Evolutionary conservation across 768 basidiomycete species (phyloP).

Genomic region (Gloeopeniophorella convolvens): DNA sequence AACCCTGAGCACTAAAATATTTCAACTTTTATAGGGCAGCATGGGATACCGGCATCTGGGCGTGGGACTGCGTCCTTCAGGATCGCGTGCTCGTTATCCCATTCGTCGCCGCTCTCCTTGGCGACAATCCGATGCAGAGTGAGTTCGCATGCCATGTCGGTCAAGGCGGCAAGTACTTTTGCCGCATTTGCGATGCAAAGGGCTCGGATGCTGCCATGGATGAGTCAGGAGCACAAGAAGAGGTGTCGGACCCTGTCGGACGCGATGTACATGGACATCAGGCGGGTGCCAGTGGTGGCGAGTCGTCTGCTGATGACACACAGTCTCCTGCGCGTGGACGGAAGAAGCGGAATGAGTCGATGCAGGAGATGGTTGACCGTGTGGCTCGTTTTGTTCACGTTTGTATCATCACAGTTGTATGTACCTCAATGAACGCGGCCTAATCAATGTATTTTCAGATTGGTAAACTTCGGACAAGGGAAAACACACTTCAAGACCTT

Average conservation of each 20-base stretch:
- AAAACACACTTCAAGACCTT: not conserved
- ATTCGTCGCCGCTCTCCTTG: constrained; percentile 23
- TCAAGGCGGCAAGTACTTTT: constrained; percentile 33
- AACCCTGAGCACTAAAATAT: not conserved
- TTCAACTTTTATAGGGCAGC: constrained; percentile 16
- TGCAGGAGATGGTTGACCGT: not conserved
- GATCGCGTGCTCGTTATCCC: constrained; percentile 18
- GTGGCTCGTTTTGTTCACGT: not conserved
- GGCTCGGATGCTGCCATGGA: constrained; percentile 7
- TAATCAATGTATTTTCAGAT: too few relatives aligned
- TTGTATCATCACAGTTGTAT: too few relatives aligned
- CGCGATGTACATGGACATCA: too few relatives aligned
- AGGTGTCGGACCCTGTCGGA: too few relatives aligned
- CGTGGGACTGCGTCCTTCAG: constrained; percentile 29
- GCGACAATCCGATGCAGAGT: constrained; percentile 43
- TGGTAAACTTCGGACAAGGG: not conserved
- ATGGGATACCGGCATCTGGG: constrained; percentile 32
- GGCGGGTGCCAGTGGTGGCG: too few relatives aligned
- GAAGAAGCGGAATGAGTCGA: not conserved
- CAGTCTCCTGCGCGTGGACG: not conserved
- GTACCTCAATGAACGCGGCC: too few relatives aligned
- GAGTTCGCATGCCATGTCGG: constrained; percentile 42
- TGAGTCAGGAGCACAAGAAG: not conserved
- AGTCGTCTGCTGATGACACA: too few relatives aligned
- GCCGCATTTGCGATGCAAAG: constrained; percentile 34